Evolutionary conservation across 2,329 filamentous ascomycete genomes (phyloP).

Genomic region (Dissoconium aciculare): DNA sequence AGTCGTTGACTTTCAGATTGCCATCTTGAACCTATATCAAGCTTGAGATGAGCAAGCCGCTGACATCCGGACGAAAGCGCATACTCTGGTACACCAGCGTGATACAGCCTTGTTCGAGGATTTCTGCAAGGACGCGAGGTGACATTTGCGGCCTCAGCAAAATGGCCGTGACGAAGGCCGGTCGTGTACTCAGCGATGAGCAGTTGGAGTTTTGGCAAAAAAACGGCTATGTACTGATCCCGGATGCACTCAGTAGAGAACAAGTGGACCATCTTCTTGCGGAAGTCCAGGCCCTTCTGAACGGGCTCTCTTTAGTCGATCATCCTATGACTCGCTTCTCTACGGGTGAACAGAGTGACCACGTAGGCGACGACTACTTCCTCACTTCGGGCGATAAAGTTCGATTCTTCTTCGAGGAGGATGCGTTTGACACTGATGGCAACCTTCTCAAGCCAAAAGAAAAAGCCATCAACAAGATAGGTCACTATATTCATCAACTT

Average conservation of each 20-base stretch:
- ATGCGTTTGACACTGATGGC: slow-evolving; percentile 57
- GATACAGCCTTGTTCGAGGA: too few relatives aligned
- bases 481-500: slow-evolving; percentile 36
- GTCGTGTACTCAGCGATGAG: slow-evolving; percentile 53
- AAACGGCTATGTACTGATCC: slow-evolving; percentile 84
- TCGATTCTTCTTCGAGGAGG: slow-evolving; percentile 94
- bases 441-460: slow-evolving; percentile 63
- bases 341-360: slow-evolving; percentile 58
- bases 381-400: slow-evolving; percentile 78
- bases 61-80: too few relatives aligned
- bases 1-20: too few relatives aligned
- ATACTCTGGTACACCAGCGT: too few relatives aligned
- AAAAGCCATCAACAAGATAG: slow-evolving; percentile 61
- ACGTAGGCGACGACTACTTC: slow-evolving; percentile 93
- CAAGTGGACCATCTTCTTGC: slow-evolving; percentile 54
- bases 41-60: too few relatives aligned
- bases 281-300: slow-evolving; percentile 62
- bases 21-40: too few relatives aligned
- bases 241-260: slow-evolving; percentile 51
- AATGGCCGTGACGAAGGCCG: too few relatives aligned
- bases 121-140: too few relatives aligned
- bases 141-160: too few relatives aligned
- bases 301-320: slow-evolving; percentile 58
- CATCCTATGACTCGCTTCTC: slow-evolving; percentile 93
- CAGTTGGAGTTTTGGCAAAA: slow-evolving; percentile 60